Conservation (phyloP, 345 rosid genomes). For the Hibiscus syriacus region DNA sequence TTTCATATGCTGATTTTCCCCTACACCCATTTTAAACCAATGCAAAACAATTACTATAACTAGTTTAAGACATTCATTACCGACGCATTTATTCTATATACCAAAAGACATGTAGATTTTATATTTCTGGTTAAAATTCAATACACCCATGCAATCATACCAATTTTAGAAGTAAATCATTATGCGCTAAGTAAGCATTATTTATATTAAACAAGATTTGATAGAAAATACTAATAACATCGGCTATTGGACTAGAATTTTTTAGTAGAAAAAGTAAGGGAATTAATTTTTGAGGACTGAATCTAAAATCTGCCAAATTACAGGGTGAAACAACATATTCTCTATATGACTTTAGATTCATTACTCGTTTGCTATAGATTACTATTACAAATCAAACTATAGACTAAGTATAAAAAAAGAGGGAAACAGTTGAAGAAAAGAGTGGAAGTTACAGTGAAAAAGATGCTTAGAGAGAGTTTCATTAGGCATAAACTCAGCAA, state of each 20-base stretch:
- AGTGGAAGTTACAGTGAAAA: constrained; percentile 51
- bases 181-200: no score
- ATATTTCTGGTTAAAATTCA: background rate
- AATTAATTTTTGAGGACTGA: background rate
- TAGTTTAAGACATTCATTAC: background rate
- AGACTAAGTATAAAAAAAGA: no score
- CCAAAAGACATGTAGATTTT: background rate
- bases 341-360: no score
- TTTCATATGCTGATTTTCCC: constrained; percentile 86
- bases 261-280: background rate
- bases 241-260: background rate
- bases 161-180: background rate
- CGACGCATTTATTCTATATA: background rate
- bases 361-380: no score
- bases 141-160: background rate
- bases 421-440: no score
- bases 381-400: no score
- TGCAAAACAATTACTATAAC: background rate
- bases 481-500: constrained; percentile 79
- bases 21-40: constrained; percentile 31
- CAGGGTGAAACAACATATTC: background rate
- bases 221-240: no score
- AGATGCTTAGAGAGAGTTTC: constrained; percentile 88
- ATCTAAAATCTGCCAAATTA: background rate
- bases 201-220: no score